Evolutionary conservation across 192 early-diverging fungal species (phyloP), one percentile per base, ranked within the genome.

Genomic region (Neocallimastix lanati): DNA sequence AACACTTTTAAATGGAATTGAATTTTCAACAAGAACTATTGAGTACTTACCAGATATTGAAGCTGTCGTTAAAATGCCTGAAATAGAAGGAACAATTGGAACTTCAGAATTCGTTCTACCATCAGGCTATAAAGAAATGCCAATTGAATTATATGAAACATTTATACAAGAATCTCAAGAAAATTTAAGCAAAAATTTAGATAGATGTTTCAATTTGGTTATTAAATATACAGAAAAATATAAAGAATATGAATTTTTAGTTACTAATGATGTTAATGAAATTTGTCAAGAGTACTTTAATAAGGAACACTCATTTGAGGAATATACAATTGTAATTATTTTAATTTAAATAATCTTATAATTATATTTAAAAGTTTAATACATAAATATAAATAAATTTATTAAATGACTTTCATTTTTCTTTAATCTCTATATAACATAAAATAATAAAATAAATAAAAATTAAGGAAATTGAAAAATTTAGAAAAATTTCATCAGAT

Each of bases 401-500:
- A n/a, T n/a, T n/a, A n/a, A n/a, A n/a, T n/a, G n/a, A n/a, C n/a
- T n/a, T n/a, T n/a, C n/a, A n/a, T n/a, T n/a, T n/a, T n/a, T n/a
- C n/a, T n/a, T n/a, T n/a, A n/a, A n/a, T n/a, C n/a, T n/a, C n/a
- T n/a, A n/a, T n/a, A n/a, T n/a, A n/a, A n/a, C n/a, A n/a, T n/a
- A n/a, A n/a, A n/a, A n/a, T n/a, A n/a, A n/a, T 16, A 0, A 40
- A 18, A 83, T 78, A 40, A 67, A 67, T 9, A 13, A 27, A 28
- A 77, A 33, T 38, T 28, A 36, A 88, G 86, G 83, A 90, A 83
- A 89, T 91, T 58, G 86, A 90, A 58, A 84, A 86, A 35, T 90
- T 86, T 79, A 77, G 85, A 4, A 79, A 36, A 0, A 78, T 88
- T 13, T 83, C 86, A 9, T 12, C 80, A 13, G 76, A 84, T 38